These are phyloP conservation scores for Solanum aculeatissimum DNA, from an alignment of 305 asterid genomes.

Conservation along the genomic window DNA sequence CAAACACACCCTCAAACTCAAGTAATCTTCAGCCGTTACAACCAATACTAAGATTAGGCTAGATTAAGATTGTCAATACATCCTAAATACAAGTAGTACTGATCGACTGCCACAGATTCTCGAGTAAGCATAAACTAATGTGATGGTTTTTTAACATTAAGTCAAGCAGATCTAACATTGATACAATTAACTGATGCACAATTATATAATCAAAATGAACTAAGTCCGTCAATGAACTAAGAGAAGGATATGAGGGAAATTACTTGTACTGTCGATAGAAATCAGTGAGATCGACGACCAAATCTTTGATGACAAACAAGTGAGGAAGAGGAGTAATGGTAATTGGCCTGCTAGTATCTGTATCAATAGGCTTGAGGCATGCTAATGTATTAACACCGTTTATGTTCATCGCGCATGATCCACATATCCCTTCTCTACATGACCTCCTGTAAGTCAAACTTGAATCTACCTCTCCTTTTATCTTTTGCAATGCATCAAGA, in stretches of 20 bases:
- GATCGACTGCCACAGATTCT: not conserved
- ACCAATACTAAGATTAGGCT: not conserved
- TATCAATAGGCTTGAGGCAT: conserved; percentile 52
- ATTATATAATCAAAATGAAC: not conserved
- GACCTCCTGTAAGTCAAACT: conserved; percentile 50
- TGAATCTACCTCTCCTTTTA: conserved; percentile 47
- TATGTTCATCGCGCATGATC: conserved; percentile 73
- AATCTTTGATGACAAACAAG: conserved; percentile 68
- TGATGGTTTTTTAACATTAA: not conserved
- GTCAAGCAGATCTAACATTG: not conserved
- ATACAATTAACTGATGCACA: not conserved
- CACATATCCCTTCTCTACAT: conserved; percentile 72
- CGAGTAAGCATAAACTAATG: not conserved
- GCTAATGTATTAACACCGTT: conserved; percentile 63
- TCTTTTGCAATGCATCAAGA: conserved; percentile 56
- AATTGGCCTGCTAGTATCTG: conserved; percentile 27
- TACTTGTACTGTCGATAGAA: conserved; percentile 76
- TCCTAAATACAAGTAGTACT: not conserved
- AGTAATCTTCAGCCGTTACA: not conserved
- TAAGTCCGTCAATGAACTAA: not conserved
- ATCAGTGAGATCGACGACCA: conserved; percentile 60
- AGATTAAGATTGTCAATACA: too few relatives aligned
- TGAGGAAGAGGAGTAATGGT: conserved; percentile 62
- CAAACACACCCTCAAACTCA: too few relatives aligned
- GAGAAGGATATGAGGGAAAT: not conserved